phyloP scores from a whole-genome alignment of 371 early-diverging fungal species.

The Actinomortierella wolfii region DNA sequence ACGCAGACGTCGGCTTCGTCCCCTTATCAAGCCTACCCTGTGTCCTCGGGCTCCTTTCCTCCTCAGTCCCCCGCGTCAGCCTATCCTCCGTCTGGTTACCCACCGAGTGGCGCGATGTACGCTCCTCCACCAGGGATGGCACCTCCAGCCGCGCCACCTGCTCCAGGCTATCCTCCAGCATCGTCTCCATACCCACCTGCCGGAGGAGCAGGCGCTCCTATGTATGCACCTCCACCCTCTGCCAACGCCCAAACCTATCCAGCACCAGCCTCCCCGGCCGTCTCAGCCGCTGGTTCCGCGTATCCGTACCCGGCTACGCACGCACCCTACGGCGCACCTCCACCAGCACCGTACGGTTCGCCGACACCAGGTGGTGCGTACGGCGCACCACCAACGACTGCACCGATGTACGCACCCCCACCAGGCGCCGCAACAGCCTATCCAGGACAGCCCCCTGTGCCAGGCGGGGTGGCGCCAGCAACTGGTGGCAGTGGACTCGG shows the following conservation, averaged over 20 bases:
- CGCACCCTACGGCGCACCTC: constrained; percentile 17
- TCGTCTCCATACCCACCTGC: constrained; percentile 19
- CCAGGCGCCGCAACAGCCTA: not conserved
- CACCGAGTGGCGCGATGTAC: not conserved
- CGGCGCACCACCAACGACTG: constrained; percentile 16
- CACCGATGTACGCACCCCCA: constrained; percentile 16
- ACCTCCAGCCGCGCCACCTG: constrained; percentile 9
- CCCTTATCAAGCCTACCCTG: not conserved
- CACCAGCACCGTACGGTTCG: constrained; percentile 30
- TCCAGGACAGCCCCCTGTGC: not conserved
- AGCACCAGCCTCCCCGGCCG: not conserved
- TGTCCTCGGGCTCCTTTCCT: constrained; percentile 2
- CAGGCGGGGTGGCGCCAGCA: not conserved
- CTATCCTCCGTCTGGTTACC: constrained; percentile 6
- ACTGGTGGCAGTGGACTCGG: not conserved
- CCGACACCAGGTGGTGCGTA: constrained; percentile 44
- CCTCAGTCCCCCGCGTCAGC: constrained; percentile 10
- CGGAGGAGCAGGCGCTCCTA: constrained; percentile 2
- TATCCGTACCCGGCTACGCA: not conserved
- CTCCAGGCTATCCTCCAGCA: constrained; percentile 22
- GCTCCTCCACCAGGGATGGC: constrained; percentile 3
- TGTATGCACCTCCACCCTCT: constrained; percentile 18
- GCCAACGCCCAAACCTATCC: constrained; percentile 8
- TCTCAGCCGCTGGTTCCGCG: constrained; percentile 24
- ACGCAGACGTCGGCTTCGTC: not conserved